Evolutionary conservation across 2,329 filamentous ascomycete genomes (phyloP).

Genomic region (Eutypa lata): DNA sequence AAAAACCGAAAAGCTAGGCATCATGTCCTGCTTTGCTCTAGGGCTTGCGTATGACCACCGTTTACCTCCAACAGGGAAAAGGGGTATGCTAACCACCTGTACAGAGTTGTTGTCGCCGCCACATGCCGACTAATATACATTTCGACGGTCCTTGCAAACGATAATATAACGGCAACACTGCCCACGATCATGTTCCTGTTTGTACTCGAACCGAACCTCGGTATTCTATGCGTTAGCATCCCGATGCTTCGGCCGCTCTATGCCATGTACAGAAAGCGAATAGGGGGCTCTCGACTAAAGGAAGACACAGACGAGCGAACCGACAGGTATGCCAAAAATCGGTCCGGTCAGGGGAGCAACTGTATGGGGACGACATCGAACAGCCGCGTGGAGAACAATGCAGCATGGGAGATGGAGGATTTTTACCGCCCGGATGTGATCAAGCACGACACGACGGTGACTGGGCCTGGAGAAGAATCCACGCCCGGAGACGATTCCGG

Average conservation of each 20-base stretch:
- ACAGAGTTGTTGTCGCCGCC: slow-evolving; percentile 34
- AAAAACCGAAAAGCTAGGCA: slow-evolving; percentile 32
- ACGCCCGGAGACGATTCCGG: not conserved
- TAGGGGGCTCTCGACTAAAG: not conserved
- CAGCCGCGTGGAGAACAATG: not conserved
- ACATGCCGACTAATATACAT: slow-evolving; percentile 37
- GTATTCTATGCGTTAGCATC: slow-evolving; percentile 10
- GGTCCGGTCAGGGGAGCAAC: not conserved
- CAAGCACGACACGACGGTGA: not conserved
- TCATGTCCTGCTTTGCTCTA: slow-evolving; percentile 33
- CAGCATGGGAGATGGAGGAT: slow-evolving; percentile 1
- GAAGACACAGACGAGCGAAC: not conserved
- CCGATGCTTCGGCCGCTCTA: slow-evolving; percentile 10
- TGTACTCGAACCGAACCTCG: slow-evolving; percentile 18
- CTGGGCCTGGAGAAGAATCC: too few relatives aligned
- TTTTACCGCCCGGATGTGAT: not conserved
- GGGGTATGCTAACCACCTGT: slow-evolving; percentile 5
- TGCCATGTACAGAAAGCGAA: not conserved
- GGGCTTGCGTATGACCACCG: slow-evolving; percentile 30
- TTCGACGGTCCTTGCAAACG: slow-evolving; percentile 31
- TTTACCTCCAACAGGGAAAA: not conserved
- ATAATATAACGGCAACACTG: slow-evolving; percentile 38
- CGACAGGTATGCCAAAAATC: not conserved
- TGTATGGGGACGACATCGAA: not conserved
- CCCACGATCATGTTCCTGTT: slow-evolving; percentile 37